A percentile compares a stretch with the other conserved stretches of the same genome.
Conservation (phyloP, 2,329 filamentous ascomycete species). For the Cadophora malorum region DNA sequence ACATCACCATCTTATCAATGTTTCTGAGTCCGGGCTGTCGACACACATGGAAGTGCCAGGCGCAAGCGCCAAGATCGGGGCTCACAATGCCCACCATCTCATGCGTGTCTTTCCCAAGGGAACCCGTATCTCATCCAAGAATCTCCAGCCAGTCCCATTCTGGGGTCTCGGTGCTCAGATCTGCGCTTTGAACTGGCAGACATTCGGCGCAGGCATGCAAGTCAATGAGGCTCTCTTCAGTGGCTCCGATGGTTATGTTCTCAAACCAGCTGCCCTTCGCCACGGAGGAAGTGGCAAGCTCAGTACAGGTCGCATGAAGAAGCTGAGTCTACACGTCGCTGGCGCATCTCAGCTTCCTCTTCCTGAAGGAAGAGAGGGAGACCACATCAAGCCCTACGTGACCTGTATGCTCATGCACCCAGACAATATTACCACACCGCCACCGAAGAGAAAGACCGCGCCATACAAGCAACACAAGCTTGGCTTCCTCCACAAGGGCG, state of each 20-base stretch:
- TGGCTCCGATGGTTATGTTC: slow-evolving; percentile 68
- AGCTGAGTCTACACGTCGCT: slow-evolving; percentile 62
- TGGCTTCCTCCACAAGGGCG: slow-evolving; percentile 61
- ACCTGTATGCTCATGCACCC: slow-evolving; percentile 70
- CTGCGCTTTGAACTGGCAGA: slow-evolving; percentile 74
- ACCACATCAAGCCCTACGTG: slow-evolving; percentile 67
- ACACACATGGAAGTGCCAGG: slow-evolving; percentile 53
- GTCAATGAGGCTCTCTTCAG: slow-evolving; percentile 72
- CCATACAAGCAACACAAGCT: slow-evolving; percentile 66
- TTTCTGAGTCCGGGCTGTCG: slow-evolving; percentile 67
- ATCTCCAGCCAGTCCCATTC: slow-evolving; percentile 67
- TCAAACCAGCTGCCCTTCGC: slow-evolving; percentile 68
- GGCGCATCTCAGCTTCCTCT: slow-evolving; percentile 68
- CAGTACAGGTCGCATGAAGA: slow-evolving; percentile 53
- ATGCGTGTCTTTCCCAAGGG: slow-evolving; percentile 76
- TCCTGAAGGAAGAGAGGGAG: slow-evolving; percentile 55
- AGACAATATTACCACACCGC: slow-evolving; percentile 53
- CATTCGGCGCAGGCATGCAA: slow-evolving; percentile 69
- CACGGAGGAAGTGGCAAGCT: slow-evolving; percentile 59
- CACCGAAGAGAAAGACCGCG: slow-evolving; percentile 66
- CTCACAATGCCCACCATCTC: slow-evolving; percentile 68
- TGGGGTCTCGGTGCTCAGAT: slow-evolving; percentile 74
- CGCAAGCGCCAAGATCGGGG: slow-evolving; percentile 55
- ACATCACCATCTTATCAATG: slow-evolving; percentile 71
- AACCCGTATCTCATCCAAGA: slow-evolving; percentile 70